phyloP scores from a whole-genome alignment of 495 filamentous ascomycete species.

The Trichocladium antarcticum region DNA sequence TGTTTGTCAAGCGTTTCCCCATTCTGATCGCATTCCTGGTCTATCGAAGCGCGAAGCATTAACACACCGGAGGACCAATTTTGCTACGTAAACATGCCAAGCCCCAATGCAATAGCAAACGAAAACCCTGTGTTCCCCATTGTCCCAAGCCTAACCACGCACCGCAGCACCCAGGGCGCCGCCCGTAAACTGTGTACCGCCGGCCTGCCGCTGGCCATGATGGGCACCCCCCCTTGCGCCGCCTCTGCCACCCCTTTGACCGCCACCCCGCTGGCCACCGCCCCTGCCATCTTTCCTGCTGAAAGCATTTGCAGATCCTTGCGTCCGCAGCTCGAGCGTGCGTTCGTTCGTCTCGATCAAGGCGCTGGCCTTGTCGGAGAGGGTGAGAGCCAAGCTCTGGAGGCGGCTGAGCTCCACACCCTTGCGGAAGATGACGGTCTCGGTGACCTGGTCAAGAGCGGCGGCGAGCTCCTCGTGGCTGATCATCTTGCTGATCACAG shows the following conservation, averaged over 20 bases:
- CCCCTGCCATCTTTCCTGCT: constrained; percentile 71
- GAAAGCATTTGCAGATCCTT: constrained; percentile 90
- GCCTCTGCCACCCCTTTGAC: constrained; percentile 56
- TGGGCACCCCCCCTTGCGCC: constrained; percentile 46
- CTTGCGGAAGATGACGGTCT: constrained; percentile 97
- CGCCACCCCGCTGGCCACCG: constrained; percentile 60
- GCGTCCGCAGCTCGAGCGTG: constrained; percentile 89
- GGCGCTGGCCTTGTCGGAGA: constrained; percentile 89
- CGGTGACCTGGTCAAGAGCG: constrained; percentile 94
- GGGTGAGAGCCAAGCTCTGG: constrained; percentile 84
- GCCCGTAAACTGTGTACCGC: constrained; percentile 48
- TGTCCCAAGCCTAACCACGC: constrained; percentile 31
- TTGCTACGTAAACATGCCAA: constrained; percentile 24
- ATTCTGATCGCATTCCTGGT: constrained; percentile 19
- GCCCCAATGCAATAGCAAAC: constrained; percentile 26
- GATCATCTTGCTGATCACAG: constrained; percentile 99
- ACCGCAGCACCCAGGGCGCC: constrained; percentile 47
- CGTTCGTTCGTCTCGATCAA: constrained; percentile 97
- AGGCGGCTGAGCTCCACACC: constrained; percentile 93
- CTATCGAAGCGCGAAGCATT: constrained; percentile 18
- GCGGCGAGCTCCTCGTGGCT: constrained; percentile 95
- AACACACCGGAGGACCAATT: constrained; percentile 17
- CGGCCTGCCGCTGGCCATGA: constrained; percentile 44
- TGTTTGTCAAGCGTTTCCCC: constrained; percentile 2
- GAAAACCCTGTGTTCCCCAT: constrained; percentile 17